Evolutionary conservation across 2,329 filamentous ascomycete species (phyloP), one percentile per base, ranked within the genome.

Genomic region (Daldinia sp.): DNA sequence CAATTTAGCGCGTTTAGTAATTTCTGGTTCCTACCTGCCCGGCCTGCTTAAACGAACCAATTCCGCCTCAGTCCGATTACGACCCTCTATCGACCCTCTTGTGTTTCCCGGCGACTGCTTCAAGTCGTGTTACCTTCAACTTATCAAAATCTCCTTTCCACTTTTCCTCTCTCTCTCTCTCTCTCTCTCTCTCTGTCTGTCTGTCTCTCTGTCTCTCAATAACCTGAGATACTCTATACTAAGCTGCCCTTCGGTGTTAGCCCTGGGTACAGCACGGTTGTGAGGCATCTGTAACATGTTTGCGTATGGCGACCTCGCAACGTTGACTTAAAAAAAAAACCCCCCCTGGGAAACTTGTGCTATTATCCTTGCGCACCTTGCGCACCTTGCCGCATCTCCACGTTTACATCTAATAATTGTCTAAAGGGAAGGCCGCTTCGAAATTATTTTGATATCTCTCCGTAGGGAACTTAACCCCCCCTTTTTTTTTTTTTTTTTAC

Each of bases 301-400:
- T 61, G 65, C 53, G 55, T 71, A 69, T 69, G 66, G 68, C 64
- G 59, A 65, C 42, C 46, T 62, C 54, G 61, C 51, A 63, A 62
- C 66, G 46, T 59, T 68, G 59, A 69, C 57, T 35, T 9, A 35
- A 59, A 68, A 26, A 59, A 68, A 46, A 3, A 39, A 37, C n/a
- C 20, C 20, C 63, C 53, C 56, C 33, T 51, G 60, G 60, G 63
- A 67, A 58, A 46, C 57, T 60, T 41, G 53, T 69, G 28, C 61
- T 69, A 20, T 60, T 41, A 48, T 63, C 39, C 20, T 65, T 50
- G 67, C 63, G 67, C 59, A 67, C 39, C 20, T 65, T 50, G 67
- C 63, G 67, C 59, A 67, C 46, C 55, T 51, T 46, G 48, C 53
- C 53, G 37, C 44, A 35, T 56, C 55, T 48, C 18, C 42, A 46